These are phyloP conservation scores for Achaetomium macrosporum DNA, from an alignment of 2,329 filamentous ascomycete species.

Conservation along the genomic window DNA sequence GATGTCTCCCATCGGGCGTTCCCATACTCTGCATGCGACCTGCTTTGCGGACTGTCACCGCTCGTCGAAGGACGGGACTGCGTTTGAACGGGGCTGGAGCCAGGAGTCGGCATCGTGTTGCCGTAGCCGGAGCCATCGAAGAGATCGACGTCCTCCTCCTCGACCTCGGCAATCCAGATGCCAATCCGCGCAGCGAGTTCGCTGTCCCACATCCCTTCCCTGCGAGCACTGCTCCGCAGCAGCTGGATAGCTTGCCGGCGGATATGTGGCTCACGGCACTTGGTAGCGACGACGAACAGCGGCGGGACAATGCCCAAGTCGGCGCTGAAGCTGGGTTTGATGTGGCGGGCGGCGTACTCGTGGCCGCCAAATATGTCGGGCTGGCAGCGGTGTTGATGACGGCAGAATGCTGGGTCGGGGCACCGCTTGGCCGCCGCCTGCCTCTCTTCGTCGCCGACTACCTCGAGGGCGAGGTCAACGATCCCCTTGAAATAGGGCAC, in stretches of 20 bases:
- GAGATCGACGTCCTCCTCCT: slow-evolving; percentile 36
- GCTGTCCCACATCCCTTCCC: slow-evolving; percentile 67
- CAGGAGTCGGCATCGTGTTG: slow-evolving; percentile 26
- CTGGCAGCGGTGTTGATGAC: slow-evolving; percentile 33
- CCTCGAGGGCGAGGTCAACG: slow-evolving; percentile 52
- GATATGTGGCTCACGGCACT: slow-evolving; percentile 53
- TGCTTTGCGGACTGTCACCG: slow-evolving; percentile 21
- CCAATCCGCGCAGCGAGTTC: slow-evolving; percentile 51
- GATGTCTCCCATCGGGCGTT: slow-evolving; percentile 1
- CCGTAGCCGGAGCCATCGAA: slow-evolving; percentile 29
- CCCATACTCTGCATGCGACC: slow-evolving; percentile 24
- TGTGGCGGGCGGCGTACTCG: slow-evolving; percentile 42
- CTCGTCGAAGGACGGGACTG: slow-evolving; percentile 24
- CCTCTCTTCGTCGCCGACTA: slow-evolving; percentile 53
- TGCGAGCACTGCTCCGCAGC: slow-evolving; percentile 51
- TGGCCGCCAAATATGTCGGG: slow-evolving; percentile 37
- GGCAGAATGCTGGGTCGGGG: slow-evolving; percentile 39
- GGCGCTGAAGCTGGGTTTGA: slow-evolving; percentile 58
- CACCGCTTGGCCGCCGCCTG: slow-evolving; percentile 43
- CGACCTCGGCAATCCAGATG: slow-evolving; percentile 49
- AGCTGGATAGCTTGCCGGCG: slow-evolving; percentile 57
- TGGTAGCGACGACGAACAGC: slow-evolving; percentile 60
- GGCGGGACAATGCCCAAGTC: slow-evolving; percentile 60
- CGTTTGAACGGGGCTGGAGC: slow-evolving; percentile 21
- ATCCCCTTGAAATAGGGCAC: slow-evolving; percentile 47